Percentiles rank a stretch among this genome's conserved stretches.
Evolutionary conservation across 2,329 filamentous ascomycete species (phyloP).

Genomic region (Trichophyton rubrum): DNA sequence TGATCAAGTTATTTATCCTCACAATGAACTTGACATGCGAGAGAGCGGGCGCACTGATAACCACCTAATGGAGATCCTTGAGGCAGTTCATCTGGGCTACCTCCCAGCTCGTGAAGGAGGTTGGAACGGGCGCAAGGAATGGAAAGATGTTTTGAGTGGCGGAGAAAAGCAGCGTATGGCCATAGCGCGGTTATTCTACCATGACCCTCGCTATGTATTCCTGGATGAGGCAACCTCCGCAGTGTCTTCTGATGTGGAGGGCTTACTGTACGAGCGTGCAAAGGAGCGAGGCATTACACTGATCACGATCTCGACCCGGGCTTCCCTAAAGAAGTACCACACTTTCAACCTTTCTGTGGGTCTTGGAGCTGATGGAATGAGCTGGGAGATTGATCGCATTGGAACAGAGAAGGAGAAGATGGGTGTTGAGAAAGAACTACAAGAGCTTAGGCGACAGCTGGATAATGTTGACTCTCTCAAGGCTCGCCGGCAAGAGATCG

Average conservation of each 20-base stretch:
- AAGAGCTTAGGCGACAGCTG: slow-evolving; percentile 68
- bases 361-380: slow-evolving; percentile 64
- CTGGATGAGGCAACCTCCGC: slow-evolving; percentile 93
- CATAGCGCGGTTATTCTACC: slow-evolving; percentile 80
- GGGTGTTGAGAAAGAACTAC: slow-evolving; percentile 79
- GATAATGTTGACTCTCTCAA: slow-evolving; percentile 78
- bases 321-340: slow-evolving; percentile 90
- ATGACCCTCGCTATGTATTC: slow-evolving; percentile 88
- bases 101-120: slow-evolving; percentile 84
- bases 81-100: slow-evolving; percentile 77
- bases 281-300: slow-evolving; percentile 91
- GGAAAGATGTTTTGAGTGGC: slow-evolving; percentile 95
- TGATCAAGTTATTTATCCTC: slow-evolving; percentile 95
- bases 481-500: slow-evolving; percentile 63
- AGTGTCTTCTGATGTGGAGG: slow-evolving; percentile 88
- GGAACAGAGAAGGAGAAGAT: slow-evolving; percentile 89
- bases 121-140: slow-evolving; percentile 93
- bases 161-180: slow-evolving; percentile 95
- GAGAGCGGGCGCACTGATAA: slow-evolving; percentile 64
- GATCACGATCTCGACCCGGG: slow-evolving; percentile 90
- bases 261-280: slow-evolving; percentile 78
- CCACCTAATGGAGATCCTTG: slow-evolving; percentile 64
- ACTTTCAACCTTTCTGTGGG: slow-evolving; percentile 80
- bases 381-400: slow-evolving; percentile 88
- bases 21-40: slow-evolving; percentile 88